Conservation (phyloP, 176 grass and related monocot genomes). For the Rhipidocladum racemiflorum region DNA sequence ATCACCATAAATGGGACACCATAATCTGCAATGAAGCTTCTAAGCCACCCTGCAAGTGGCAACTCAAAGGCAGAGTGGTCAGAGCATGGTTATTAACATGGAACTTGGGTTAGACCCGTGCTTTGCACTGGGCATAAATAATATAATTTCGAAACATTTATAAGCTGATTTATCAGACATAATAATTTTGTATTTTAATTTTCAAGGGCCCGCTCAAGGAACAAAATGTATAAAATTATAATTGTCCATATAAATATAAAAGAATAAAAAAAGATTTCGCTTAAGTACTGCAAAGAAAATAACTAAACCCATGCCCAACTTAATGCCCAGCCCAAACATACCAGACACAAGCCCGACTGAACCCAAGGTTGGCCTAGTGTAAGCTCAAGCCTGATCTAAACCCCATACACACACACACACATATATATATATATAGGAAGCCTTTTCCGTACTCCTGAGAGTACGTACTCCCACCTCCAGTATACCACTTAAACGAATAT, state of each 20-base stretch:
- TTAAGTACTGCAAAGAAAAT: neutral
- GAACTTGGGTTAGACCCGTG: neutral
- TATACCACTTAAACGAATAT: too few species aligned
- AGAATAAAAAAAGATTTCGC: neutral
- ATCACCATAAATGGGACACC: slow-evolving; percentile 93
- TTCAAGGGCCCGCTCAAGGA: neutral
- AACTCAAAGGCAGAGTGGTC: slow-evolving; percentile 3
- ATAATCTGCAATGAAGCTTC: slow-evolving; percentile 84
- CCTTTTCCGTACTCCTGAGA: too few species aligned
- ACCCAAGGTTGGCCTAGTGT: neutral
- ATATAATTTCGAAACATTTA: neutral
- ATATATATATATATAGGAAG: too few species aligned
- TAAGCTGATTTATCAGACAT: neutral
- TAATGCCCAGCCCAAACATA: neutral
- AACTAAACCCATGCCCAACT: neutral
- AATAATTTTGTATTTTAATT: neutral
- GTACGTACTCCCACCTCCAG: too few species aligned
- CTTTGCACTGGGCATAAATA: neutral
- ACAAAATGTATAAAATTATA: neutral
- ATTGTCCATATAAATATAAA: neutral
- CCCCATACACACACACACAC: too few species aligned
- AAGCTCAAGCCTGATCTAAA: neutral
- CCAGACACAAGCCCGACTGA: neutral
- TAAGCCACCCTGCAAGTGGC: slow-evolving; percentile 63
- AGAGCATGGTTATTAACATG: neutral